Conservation (phyloP, 2,329 filamentous ascomycete species). For the Fusarium concolor region DNA sequence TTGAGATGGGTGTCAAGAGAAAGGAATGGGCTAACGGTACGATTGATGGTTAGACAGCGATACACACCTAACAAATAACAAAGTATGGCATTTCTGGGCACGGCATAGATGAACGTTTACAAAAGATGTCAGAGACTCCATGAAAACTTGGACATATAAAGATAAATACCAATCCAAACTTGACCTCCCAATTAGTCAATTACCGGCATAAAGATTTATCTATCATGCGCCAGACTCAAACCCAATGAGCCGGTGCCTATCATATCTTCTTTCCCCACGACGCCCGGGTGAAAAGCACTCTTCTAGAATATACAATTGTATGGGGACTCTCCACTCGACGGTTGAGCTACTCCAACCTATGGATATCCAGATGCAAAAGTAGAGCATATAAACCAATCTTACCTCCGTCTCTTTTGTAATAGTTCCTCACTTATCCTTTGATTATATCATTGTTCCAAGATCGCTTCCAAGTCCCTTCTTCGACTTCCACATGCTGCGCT, state of each 20-base stretch:
- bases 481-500: constrained; percentile 72
- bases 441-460: constrained; percentile 60
- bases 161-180: constrained; percentile 4
- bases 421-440: constrained; percentile 23
- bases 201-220: constrained; percentile 47
- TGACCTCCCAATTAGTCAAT: constrained; percentile 48
- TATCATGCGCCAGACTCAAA: constrained; percentile 48
- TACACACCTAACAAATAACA: constrained; percentile 19
- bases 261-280: constrained; percentile 44
- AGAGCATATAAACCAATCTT: constrained; percentile 47
- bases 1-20: constrained; percentile 92
- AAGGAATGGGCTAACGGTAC: constrained; percentile 82
- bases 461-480: constrained; percentile 67
- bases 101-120: not conserved
- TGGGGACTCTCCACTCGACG: constrained; percentile 26
- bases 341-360: constrained; percentile 39
- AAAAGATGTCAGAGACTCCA: constrained; percentile 1
- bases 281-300: constrained; percentile 44
- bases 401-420: constrained; percentile 40
- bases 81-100: constrained; percentile 1
- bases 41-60: constrained; percentile 56
- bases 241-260: constrained; percentile 41
- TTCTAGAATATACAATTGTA: constrained; percentile 49
- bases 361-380: constrained; percentile 46
- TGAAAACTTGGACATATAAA: constrained; percentile 15